A percentile compares a stretch with the other conserved stretches of the same genome.
Conservation (phyloP, 2,329 filamentous ascomycete genomes). For the Fonsecaea pugnacius region DNA sequence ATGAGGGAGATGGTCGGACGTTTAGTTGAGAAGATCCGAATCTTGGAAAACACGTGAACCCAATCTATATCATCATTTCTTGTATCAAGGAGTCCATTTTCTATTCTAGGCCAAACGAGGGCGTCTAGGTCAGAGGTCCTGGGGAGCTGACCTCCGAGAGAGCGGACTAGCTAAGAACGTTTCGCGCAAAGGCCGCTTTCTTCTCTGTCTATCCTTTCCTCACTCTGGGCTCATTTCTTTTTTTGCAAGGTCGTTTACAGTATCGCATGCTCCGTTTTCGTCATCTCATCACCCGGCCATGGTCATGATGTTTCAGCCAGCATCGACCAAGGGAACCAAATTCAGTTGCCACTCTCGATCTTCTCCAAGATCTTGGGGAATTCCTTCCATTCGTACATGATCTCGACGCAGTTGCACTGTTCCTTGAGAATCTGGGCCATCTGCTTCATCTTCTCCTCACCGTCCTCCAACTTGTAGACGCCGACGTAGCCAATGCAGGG, state of each 20-base stretch:
- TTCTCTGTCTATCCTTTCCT: conserved; percentile 3
- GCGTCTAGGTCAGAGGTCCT: not conserved
- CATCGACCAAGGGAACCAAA: not conserved
- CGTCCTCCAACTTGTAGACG: conserved; percentile 68
- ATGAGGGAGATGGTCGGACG: conserved; percentile 47
- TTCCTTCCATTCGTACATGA: conserved; percentile 61
- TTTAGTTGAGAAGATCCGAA: conserved; percentile 25
- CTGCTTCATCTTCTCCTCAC: conserved; percentile 74
- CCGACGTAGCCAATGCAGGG: conserved; percentile 84
- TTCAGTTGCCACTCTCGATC: conserved; percentile 42
- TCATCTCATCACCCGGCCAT: conserved; percentile 4
- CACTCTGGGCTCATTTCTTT: not conserved
- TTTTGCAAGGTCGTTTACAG: conserved; percentile 1
- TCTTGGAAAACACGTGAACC: conserved; percentile 1
- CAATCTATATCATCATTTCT: not conserved
- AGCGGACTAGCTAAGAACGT: not conserved
- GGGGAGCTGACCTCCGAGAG: not conserved
- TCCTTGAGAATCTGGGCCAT: conserved; percentile 68
- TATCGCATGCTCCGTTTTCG: not conserved
- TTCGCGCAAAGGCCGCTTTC: not conserved
- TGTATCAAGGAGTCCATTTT: conserved; percentile 5
- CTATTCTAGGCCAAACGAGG: conserved; percentile 17
- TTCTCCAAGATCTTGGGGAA: conserved; percentile 51
- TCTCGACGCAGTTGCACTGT: conserved; percentile 45
- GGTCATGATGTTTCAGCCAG: not conserved